Evolutionary conservation across 2,329 filamentous ascomycete species (phyloP).

Genomic region (Apiospora marii): DNA sequence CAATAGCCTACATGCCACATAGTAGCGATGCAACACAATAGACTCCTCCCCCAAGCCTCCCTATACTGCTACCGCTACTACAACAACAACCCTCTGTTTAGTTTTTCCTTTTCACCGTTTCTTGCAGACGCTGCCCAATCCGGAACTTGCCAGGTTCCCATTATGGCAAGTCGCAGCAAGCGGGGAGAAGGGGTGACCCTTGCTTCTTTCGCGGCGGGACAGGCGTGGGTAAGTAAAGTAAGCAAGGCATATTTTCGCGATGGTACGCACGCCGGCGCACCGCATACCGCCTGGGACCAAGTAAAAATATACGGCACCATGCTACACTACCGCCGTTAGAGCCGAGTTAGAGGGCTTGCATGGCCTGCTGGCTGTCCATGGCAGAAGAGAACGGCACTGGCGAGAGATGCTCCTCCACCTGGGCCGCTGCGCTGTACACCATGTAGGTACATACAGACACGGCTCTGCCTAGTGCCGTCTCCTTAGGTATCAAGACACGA

Average conservation of each 20-base stretch:
- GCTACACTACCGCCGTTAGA: conserved; percentile 13
- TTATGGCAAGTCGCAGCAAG: conserved; percentile 1
- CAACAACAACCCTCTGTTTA: not conserved
- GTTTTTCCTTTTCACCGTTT: conserved; percentile 7
- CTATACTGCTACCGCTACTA: not conserved
- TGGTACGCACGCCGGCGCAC: not conserved
- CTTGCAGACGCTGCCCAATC: not conserved
- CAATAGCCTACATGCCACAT: not conserved
- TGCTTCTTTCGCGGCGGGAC: not conserved
- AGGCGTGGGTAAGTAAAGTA: not conserved
- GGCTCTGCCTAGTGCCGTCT: not conserved
- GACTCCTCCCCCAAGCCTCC: not conserved
- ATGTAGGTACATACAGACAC: not conserved
- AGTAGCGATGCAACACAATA: not conserved
- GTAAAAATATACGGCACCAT: not conserved
- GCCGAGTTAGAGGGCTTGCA: not conserved
- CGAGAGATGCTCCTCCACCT: not conserved
- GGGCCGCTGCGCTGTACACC: not conserved
- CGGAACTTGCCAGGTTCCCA: conserved; percentile 12
- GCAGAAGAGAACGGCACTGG: not conserved
- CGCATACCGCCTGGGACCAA: not conserved
- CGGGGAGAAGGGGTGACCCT: conserved; percentile 7
- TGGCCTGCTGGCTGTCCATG: not conserved
- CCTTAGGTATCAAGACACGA: conserved; percentile 12
- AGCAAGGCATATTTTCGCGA: not conserved